phyloP scores from a whole-genome alignment of 148 eudicot genomes.

The Persicaria maculosa region DNA sequence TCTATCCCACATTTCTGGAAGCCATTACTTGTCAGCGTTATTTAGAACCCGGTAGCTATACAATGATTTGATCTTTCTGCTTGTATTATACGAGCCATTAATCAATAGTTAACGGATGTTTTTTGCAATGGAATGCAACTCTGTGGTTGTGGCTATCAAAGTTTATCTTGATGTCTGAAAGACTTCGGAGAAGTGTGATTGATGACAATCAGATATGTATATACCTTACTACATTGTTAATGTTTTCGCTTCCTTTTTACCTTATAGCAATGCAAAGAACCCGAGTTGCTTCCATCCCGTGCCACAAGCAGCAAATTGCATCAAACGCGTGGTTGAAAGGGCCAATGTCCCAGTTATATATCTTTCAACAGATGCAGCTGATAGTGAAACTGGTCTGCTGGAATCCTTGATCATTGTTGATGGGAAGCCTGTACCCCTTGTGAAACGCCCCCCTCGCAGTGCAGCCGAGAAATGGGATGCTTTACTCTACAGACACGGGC shows the following conservation, averaged over 20 bases:
- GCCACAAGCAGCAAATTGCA: constrained; percentile 96
- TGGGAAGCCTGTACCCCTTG: constrained; percentile 81
- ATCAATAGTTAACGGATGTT: background rate
- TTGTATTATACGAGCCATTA: background rate
- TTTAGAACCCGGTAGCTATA: background rate
- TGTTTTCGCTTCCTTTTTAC: background rate
- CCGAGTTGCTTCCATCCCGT: constrained; percentile 90
- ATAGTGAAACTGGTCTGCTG: constrained; percentile 81
- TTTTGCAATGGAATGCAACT: background rate
- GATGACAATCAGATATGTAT: background rate
- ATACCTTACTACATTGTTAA: background rate
- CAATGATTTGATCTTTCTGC: constrained; percentile 2
- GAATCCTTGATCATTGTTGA: constrained; percentile 60
- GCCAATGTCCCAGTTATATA: constrained; percentile 77
- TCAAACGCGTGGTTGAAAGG: constrained; percentile 63
- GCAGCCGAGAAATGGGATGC: constrained; percentile 99
- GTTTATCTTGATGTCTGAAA: background rate
- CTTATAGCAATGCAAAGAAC: constrained; percentile 72
- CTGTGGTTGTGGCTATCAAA: background rate
- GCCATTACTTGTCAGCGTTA: background rate
- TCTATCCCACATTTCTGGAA: background rate
- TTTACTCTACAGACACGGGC: constrained; percentile 69
- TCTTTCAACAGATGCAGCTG: constrained; percentile 98
- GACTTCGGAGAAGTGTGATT: background rate
- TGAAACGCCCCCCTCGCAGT: constrained; percentile 65